Evolutionary conservation across 78 protist species (phyloP), one percentile per base, ranked within the genome.

Genomic region (Tieghemostelium lacteum): DNA sequence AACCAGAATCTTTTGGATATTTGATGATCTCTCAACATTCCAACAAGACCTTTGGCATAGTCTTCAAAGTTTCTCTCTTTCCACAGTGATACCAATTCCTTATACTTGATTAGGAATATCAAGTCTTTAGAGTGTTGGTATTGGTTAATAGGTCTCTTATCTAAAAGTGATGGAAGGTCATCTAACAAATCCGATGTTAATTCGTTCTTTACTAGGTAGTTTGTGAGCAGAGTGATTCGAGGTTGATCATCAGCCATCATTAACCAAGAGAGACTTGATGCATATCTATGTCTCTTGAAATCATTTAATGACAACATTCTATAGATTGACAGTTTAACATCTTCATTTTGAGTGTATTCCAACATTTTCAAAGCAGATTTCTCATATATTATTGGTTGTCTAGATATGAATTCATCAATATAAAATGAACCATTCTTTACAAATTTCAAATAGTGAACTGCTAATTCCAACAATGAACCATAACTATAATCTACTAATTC

Each of bases 11-110:
- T 24, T 45, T 69, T 83, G 50, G 91, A 78, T 26, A 83, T 63
- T 4, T 69, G 31, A 31, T 45, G 36, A 60, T 83, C 78, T 83
- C 75, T 83, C 20, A 83, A 58, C 91, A 83, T 83, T 34, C n/a
- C 31, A 69, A 69, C 39, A n/a, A 80, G 36, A 67, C 33, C 40
- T 29, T 50, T 58, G 8, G 80, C 55, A 22, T 83, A 83, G 17
- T 83, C 63, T 54, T 83, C 66, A 83, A 83, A 83, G n/a, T 72
- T 57, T 42, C 63, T 83, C 3, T 83, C 91, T 70, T 83, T 83
- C 76, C 76, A 83, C 8, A 83, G 45, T 24, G 20, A 45, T 33
- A 83, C 42, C 37, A 83, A 69, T 60, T 83, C 80, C 52, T 65
- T 66, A 69, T 83, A 83, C 54, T 72, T 83, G 33, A 83, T 69